Evolutionary conservation across 768 basidiomycete species (phyloP).

Genomic region (Pleurotus pulmonarius): DNA sequence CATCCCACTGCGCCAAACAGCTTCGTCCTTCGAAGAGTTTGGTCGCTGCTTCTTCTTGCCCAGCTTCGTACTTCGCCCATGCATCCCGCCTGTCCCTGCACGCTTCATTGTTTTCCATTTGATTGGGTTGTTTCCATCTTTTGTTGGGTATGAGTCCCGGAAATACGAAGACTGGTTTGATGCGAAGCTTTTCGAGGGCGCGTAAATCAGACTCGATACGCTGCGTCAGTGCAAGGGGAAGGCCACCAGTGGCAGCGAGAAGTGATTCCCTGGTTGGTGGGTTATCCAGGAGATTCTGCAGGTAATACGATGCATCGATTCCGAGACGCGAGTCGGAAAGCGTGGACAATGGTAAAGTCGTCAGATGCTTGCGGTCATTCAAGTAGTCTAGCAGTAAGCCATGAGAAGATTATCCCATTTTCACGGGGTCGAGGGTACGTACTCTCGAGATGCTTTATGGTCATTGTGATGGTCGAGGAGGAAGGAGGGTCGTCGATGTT

Average conservation of each 20-base stretch:
- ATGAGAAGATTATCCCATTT: slow-evolving; percentile 11
- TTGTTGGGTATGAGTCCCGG: slow-evolving; percentile 81
- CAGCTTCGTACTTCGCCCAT: slow-evolving; percentile 92
- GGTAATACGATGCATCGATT: slow-evolving; percentile 92
- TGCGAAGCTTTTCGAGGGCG: slow-evolving; percentile 81
- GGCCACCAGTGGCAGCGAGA: slow-evolving; percentile 91
- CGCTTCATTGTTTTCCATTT: slow-evolving; percentile 58
- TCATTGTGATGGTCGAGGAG: slow-evolving; percentile 40
- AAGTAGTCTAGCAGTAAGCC: slow-evolving; percentile 62
- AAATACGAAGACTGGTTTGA: slow-evolving; percentile 99
- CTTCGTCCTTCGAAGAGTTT: slow-evolving; percentile 77
- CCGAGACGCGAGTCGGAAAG: slow-evolving; percentile 92
- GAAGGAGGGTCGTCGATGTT: background rate
- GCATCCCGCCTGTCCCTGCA: slow-evolving; percentile 79
- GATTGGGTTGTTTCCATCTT: slow-evolving; percentile 59
- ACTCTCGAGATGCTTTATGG: slow-evolving; percentile 85
- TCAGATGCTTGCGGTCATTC: slow-evolving; percentile 82
- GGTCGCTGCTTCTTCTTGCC: slow-evolving; percentile 86
- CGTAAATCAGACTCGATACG: slow-evolving; percentile 93
- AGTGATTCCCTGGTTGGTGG: slow-evolving; percentile 84
- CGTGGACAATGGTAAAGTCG: slow-evolving; percentile 74
- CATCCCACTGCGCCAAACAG: slow-evolving; percentile 77
- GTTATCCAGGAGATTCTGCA: slow-evolving; percentile 72
- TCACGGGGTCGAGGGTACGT: slow-evolving; percentile 19
- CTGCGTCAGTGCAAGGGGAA: slow-evolving; percentile 82